Evolutionary conservation across 2,329 filamentous ascomycete genomes (phyloP).

Genomic region (Emmonsiellopsis sp.): DNA sequence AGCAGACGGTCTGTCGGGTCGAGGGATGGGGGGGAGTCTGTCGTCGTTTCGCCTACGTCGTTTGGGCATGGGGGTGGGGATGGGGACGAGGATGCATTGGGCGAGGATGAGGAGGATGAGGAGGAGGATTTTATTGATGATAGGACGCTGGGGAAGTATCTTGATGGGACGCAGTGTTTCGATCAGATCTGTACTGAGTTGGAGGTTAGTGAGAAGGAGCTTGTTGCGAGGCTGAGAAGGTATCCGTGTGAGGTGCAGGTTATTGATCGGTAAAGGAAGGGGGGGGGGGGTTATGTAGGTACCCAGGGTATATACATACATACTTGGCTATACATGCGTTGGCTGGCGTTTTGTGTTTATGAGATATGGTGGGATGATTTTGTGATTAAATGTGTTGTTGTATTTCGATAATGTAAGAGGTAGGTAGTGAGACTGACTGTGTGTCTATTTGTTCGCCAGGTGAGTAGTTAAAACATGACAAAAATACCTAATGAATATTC

Average conservation of each 20-base stretch:
- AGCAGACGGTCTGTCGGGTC: neutral
- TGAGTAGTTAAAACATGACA: no score
- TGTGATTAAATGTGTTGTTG: no score
- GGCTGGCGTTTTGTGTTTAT: no score
- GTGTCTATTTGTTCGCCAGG: no score
- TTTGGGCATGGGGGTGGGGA: conserved; percentile 5
- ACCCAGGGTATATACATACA: no score
- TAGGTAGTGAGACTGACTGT: no score
- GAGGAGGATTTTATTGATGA: conserved; percentile 28
- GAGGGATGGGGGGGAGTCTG: neutral
- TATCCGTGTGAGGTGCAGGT: conserved; percentile 38
- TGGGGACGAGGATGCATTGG: conserved; percentile 4
- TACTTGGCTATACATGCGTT: no score
- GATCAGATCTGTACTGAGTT: conserved; percentile 44
- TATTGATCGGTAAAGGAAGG: conserved; percentile 30
- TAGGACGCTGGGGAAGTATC: conserved; percentile 30
- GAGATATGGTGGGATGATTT: no score
- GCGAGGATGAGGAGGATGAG: conserved; percentile 19
- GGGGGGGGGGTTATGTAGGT: neutral
- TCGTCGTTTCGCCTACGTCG: neutral
- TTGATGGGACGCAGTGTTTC: conserved; percentile 42
- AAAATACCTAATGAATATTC: no score
- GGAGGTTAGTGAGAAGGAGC: conserved; percentile 39
- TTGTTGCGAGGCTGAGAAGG: conserved; percentile 34
- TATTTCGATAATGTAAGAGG: no score